Conservation (phyloP, 2,329 filamentous ascomycete species). For the Lasiodiplodia theobromae region DNA sequence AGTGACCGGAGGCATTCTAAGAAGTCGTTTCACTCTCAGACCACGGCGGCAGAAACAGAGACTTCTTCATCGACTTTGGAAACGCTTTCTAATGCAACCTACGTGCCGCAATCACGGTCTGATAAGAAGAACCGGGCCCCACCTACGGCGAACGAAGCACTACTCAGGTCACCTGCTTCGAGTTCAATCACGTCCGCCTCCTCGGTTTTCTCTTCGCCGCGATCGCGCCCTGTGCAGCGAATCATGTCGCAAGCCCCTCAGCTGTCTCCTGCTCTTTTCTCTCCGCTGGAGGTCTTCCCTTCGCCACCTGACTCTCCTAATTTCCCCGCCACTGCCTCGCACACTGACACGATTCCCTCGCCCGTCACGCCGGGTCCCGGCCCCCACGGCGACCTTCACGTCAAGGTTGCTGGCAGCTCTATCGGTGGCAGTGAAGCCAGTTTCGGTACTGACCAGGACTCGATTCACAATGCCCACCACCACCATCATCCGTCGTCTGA, state of each 20-base stretch:
- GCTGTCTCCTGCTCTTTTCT: conserved; percentile 36
- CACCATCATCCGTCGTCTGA: conserved; percentile 1
- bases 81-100: conserved; percentile 32
- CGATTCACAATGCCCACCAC: conserved; percentile 2
- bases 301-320: conserved; percentile 38
- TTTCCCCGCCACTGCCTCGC: conserved; percentile 18
- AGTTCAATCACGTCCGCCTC: conserved; percentile 34
- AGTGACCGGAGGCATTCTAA: conserved; percentile 1
- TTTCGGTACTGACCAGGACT: conserved; percentile 33
- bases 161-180: conserved; percentile 29
- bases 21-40: not conserved
- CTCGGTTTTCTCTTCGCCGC: conserved; percentile 42
- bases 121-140: conserved; percentile 10
- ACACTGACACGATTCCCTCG: conserved; percentile 40
- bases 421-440: conserved; percentile 39
- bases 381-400: conserved; percentile 37
- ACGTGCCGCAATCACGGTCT: conserved; percentile 28
- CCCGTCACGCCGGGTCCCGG: conserved; percentile 45
- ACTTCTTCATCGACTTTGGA: not conserved
- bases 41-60: not conserved
- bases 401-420: conserved; percentile 43
- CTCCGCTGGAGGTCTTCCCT: conserved; percentile 41
- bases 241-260: conserved; percentile 16
- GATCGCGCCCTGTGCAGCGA: conserved; percentile 31
- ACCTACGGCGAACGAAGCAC: conserved; percentile 11